phyloP scores from a whole-genome alignment of 2,329 filamentous ascomycete species.

The Aphanoascus verrucosus region DNA sequence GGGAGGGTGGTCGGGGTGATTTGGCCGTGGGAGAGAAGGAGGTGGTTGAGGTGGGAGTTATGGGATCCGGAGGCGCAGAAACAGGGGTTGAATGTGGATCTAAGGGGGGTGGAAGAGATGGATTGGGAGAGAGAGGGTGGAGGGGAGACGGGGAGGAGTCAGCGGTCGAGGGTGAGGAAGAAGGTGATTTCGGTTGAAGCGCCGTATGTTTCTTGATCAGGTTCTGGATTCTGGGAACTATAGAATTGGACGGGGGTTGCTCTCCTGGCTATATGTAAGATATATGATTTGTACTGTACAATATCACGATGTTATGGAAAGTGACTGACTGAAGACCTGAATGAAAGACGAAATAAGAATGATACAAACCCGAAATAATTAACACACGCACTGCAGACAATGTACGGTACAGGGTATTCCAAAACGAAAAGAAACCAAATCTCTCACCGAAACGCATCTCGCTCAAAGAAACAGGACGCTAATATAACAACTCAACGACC shows the following conservation, averaged over 20 bases:
- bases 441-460: not conserved
- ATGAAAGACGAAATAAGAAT: too few species aligned
- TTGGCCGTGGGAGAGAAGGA: slow-evolving; percentile 43
- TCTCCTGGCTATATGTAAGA: not conserved
- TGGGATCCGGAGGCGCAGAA: slow-evolving; percentile 26
- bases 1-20: slow-evolving; percentile 64
- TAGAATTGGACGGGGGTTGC: not conserved
- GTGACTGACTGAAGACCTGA: too few species aligned
- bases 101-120: not conserved
- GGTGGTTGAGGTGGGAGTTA: slow-evolving; percentile 29
- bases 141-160: slow-evolving; percentile 20
- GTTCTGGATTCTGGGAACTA: not conserved
- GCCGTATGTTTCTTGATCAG: slow-evolving; percentile 20
- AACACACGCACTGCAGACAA: too few species aligned
- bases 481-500: not conserved
- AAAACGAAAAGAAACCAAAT: not conserved
- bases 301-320: too few species aligned
- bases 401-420: too few species aligned
- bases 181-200: slow-evolving; percentile 30
- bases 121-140: slow-evolving; percentile 19
- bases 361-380: too few species aligned
- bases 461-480: not conserved
- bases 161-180: slow-evolving; percentile 28
- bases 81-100: slow-evolving; percentile 5
- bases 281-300: not conserved